Base-by-base conservation (phyloP, 495 filamentous ascomycete species). In the Hypoxylon subgilvum region DNA sequence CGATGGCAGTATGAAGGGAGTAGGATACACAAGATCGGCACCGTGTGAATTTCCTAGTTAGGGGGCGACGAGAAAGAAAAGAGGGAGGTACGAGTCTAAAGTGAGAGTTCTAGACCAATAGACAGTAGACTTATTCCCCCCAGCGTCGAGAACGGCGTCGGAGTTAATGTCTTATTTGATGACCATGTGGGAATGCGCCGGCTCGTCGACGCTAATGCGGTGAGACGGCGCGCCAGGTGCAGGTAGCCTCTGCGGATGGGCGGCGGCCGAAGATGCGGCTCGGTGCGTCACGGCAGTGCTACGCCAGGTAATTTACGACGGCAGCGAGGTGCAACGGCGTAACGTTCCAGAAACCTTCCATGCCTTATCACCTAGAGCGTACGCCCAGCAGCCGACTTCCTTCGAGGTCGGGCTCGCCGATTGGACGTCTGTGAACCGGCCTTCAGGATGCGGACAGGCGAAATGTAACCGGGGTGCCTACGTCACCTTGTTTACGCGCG, bases 281-380 rank as follows among this genome's bases (percentile, higher is more conserved):
- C 54, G 49, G 54, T 59, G 49, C 53, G 43, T 35, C 30, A 30
- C 38, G 10, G 32, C 9, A 18, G 36, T 57, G 48, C 27, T 34
- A 58, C 43, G 13, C 16, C 13, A 38, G 28, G 13, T 31, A 52
- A 52, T 48, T 35, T 52, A 31, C 18, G 13, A 32, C 25, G 44
- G 44, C 34, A 39, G 46, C 34, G 45, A 56, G 40, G 14, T n/a
- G 43, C 17, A 25, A 27, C 12, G 14, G 4, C 19, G 61, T 50
- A 42, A 44, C 60, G 47, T 64, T 64, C 61, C 61, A 64, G 61
- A 64, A 64, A 28, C 2, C 16, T 64, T 61, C 57, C 9, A 61
- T 31, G 27, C 17, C 4, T 9, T 2, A 5, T 4, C 34, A 38
- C 3, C 14, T 38, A 4, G 34, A n/a, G 34, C 34, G 3, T 2